Conservation (phyloP, 1,284 basidiomycete genomes). For the Nidula niveotomentosa region DNA sequence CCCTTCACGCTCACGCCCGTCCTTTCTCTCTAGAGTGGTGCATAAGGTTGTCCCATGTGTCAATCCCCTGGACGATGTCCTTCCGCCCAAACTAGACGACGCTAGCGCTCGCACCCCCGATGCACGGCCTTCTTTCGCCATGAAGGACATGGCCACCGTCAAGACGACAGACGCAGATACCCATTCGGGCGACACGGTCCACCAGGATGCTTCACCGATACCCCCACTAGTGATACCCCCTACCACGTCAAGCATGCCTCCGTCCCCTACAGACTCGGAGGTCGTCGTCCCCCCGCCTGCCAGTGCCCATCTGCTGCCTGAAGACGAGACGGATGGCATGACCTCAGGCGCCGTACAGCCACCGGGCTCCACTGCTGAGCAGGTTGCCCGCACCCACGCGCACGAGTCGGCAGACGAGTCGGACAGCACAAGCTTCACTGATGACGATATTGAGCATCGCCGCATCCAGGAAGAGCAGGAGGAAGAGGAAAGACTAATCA, state of each 20-base stretch:
- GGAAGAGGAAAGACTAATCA: conserved; percentile 48
- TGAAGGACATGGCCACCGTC: not conserved
- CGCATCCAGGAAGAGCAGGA: conserved; percentile 40
- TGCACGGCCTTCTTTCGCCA: not conserved
- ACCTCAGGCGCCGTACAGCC: conserved; percentile 50
- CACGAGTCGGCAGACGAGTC: conserved; percentile 36
- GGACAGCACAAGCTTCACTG: conserved; percentile 42
- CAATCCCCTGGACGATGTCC: conserved; percentile 17
- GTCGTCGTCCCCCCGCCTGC: conserved; percentile 41
- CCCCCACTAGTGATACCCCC: conserved; percentile 23
- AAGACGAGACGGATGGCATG: conserved; percentile 46
- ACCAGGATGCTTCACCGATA: conserved; percentile 21
- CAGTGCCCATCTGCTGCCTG: conserved; percentile 37
- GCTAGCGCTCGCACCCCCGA: not conserved
- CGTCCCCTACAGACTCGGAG: conserved; percentile 32
- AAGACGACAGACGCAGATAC: not conserved
- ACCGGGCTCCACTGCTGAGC: conserved; percentile 30
- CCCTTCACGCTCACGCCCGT: conserved; percentile 22
- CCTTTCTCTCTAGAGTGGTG: conserved; percentile 35
- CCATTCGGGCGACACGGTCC: conserved; percentile 4
- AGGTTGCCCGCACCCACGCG: conserved; percentile 22
- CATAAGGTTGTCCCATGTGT: conserved; percentile 39
- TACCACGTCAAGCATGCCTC: conserved; percentile 20
- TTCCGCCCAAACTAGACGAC: not conserved
- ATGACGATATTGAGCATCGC: conserved; percentile 41